Conservation (phyloP, 192 early-diverging fungal genomes). For the Backusella sp. region DNA sequence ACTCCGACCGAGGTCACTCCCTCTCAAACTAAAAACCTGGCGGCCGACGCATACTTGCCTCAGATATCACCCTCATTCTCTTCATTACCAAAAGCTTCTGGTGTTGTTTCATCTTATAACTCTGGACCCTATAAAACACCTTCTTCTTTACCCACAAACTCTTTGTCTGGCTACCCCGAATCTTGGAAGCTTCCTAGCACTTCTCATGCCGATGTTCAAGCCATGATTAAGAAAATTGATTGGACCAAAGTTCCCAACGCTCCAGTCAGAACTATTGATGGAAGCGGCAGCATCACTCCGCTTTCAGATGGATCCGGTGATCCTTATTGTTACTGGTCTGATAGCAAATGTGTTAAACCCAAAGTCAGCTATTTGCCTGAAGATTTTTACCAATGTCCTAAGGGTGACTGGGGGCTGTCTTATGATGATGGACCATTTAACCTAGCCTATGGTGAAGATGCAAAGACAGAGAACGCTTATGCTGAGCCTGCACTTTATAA, state of each 20-base stretch:
- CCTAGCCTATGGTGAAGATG: slow-evolving; percentile 1
- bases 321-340: slow-evolving; percentile 19
- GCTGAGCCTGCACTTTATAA: slow-evolving; percentile 29
- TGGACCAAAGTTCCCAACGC: slow-evolving; percentile 27
- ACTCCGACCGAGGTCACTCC: background rate
- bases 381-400: slow-evolving; percentile 21
- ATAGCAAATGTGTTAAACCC: slow-evolving; percentile 15
- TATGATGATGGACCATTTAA: slow-evolving; percentile 28
- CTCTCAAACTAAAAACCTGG: background rate
- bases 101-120: background rate
- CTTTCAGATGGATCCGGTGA: background rate
- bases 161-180: slow-evolving; percentile 22
- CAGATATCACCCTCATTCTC: background rate
- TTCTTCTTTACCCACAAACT: background rate
- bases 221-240: slow-evolving; percentile 22
- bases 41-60: background rate
- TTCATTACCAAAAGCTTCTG: background rate
- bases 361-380: slow-evolving; percentile 27
- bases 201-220: slow-evolving; percentile 21
- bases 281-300: background rate
- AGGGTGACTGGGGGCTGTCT: slow-evolving; percentile 18
- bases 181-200: slow-evolving; percentile 26
- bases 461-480: background rate
- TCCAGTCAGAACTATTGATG: slow-evolving; percentile 8
- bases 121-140: background rate